Evolutionary conservation across 768 basidiomycete genomes (phyloP).

Genomic region (Termitomyces sp.): DNA sequence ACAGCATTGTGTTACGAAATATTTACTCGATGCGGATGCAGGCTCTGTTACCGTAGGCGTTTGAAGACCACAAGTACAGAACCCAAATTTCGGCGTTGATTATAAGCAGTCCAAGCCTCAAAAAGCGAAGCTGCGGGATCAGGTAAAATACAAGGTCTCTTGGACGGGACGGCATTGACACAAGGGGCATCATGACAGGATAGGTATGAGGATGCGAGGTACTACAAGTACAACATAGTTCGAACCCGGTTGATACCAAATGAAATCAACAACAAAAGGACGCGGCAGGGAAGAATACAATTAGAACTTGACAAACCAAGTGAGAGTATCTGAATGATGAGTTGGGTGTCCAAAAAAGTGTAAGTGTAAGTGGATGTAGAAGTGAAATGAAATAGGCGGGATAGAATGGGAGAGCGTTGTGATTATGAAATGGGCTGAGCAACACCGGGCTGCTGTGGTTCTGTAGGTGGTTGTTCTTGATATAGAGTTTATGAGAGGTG

Average conservation of each 20-base stretch:
- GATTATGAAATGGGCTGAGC: not conserved
- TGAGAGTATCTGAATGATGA: slow-evolving; percentile 2
- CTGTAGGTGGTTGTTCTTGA: not conserved
- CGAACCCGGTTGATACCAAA: not conserved
- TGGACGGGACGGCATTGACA: not conserved
- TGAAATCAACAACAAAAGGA: not conserved
- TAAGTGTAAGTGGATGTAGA: not conserved
- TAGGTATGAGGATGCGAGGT: not conserved
- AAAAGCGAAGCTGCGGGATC: not conserved
- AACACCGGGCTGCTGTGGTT: slow-evolving; percentile 6
- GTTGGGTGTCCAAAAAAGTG: not conserved
- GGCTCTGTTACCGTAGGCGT: not conserved
- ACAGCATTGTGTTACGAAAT: not conserved
- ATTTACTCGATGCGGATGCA: not conserved
- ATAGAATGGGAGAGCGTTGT: not conserved
- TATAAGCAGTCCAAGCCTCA: not conserved
- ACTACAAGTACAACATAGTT: slow-evolving; percentile 6
- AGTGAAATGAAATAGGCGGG: not conserved
- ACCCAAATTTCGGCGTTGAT: too few species aligned
- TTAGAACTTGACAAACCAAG: not conserved
- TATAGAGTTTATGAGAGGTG: not conserved
- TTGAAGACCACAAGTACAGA: not conserved
- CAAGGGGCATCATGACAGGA: not conserved
- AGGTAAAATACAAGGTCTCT: slow-evolving; percentile 1
- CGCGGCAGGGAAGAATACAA: not conserved